Evolutionary conservation across 495 filamentous ascomycete genomes (phyloP).

Genomic region (Zalerion maritima): DNA sequence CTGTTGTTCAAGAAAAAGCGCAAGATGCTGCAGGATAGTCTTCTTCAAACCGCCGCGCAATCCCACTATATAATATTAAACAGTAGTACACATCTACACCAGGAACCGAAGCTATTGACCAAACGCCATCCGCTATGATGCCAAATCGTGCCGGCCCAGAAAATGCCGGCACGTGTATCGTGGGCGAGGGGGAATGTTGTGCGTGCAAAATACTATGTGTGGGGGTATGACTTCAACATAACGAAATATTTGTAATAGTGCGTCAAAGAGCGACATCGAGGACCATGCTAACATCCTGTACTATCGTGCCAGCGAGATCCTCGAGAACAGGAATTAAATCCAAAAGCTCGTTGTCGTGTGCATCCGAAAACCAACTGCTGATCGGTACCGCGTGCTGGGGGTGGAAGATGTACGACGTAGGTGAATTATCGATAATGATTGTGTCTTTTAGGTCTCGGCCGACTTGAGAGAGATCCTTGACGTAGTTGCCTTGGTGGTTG

Average conservation of each 20-base stretch:
- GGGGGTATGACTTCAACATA: constrained; percentile 3
- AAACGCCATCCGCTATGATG: constrained; percentile 39
- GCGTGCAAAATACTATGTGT: constrained; percentile 6
- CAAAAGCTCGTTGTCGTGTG: constrained; percentile 96
- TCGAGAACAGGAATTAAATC: constrained; percentile 97
- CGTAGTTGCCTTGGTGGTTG: constrained; percentile 98
- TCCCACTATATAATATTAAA: constrained; percentile 22
- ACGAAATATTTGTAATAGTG: constrained; percentile 14
- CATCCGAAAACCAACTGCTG: constrained; percentile 99
- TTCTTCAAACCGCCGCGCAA: no score
- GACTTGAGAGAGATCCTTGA: constrained; percentile 96
- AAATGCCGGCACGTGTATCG: no score
- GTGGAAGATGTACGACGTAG: constrained; percentile 98
- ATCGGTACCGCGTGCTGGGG: constrained; percentile 98
- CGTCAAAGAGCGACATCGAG: constrained; percentile 83
- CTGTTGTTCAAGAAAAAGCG: no score
- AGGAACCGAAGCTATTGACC: constrained; percentile 22
- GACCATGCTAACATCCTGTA: constrained; percentile 92
- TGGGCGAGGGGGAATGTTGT: constrained; percentile 10
- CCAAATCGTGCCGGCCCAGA: constrained; percentile 17
- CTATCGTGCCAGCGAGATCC: constrained; percentile 76
- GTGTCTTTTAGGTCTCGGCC: constrained; percentile 92
- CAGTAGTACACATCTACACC: constrained; percentile 24
- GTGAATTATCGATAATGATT: constrained; percentile 99
- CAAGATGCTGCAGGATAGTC: no score